Percentiles rank a stretch among this genome's conserved stretches.
phyloP scores from a whole-genome alignment of 371 early-diverging fungal species.

The Apophysomyces variabilis region DNA sequence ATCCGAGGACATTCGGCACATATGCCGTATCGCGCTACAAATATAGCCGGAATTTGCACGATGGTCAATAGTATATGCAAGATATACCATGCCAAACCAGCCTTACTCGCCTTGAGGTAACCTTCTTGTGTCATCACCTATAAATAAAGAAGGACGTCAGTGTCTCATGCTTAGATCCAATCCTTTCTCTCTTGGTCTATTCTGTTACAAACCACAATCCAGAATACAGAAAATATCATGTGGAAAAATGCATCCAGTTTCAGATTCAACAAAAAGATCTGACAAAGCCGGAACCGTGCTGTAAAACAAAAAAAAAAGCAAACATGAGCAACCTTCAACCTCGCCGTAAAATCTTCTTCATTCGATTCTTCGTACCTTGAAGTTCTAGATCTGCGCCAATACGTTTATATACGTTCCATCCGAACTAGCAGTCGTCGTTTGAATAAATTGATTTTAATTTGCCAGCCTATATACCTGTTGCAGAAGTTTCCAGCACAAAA shows the following conservation, averaged over 20 bases:
- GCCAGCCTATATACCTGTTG: conserved; percentile 32
- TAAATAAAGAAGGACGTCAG: background rate
- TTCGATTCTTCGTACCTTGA: conserved; percentile 30
- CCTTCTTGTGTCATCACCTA: conserved; percentile 48
- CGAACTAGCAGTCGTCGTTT: conserved; percentile 31
- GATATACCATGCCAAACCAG: conserved; percentile 38
- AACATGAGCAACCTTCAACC: conserved; percentile 1
- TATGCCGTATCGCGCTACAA: conserved; percentile 42
- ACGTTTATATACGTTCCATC: conserved; percentile 51
- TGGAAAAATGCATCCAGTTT: conserved; percentile 56
- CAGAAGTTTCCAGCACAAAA: conserved; percentile 33
- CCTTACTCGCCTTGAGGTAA: conserved; percentile 30
- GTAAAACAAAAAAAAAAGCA: conserved; percentile 12
- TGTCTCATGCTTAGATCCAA: background rate
- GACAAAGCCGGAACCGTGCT: conserved; percentile 42
- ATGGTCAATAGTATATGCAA: conserved; percentile 45
- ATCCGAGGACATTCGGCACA: conserved; percentile 35
- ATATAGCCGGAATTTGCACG: conserved; percentile 40
- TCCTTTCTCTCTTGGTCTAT: background rate
- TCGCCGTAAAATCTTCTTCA: background rate
- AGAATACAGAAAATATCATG: conserved; percentile 48
- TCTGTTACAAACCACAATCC: conserved; percentile 28
- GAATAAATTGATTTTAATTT: background rate
- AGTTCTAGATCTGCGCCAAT: conserved; percentile 49
- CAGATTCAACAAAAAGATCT: conserved; percentile 40